Evolutionary conservation across 2,329 filamentous ascomycete genomes (phyloP).

Genomic region (Neoscytalidium dimidiatum): DNA sequence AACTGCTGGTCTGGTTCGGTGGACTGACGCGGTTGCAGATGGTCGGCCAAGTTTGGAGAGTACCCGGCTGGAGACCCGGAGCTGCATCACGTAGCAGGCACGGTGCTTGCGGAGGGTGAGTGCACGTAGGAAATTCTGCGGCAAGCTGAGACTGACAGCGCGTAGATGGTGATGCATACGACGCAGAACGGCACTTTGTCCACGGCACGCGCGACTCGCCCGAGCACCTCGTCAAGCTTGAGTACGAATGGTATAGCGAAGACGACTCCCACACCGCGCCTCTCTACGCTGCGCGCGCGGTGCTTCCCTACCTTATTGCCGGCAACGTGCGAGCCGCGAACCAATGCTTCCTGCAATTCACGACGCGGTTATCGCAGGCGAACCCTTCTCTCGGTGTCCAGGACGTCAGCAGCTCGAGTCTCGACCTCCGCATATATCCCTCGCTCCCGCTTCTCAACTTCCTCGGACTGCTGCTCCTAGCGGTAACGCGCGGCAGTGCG

Average conservation of each 20-base stretch:
- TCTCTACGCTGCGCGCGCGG: conserved; percentile 79
- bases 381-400: conserved; percentile 71
- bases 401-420: conserved; percentile 67
- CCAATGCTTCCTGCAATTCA: conserved; percentile 77
- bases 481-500: conserved; percentile 72
- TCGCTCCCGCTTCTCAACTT: conserved; percentile 95
- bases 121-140: background rate
- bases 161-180: conserved; percentile 82
- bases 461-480: conserved; percentile 78
- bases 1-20: background rate
- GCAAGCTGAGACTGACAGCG: background rate
- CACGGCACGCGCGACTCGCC: conserved; percentile 89
- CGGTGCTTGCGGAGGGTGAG: conserved; percentile 77
- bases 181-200: conserved; percentile 86
- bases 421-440: conserved; percentile 79
- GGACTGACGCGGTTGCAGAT: conserved; percentile 48
- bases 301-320: conserved; percentile 87
- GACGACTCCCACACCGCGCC: conserved; percentile 87
- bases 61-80: conserved; percentile 92
- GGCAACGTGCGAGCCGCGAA: conserved; percentile 91
- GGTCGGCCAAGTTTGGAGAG: conserved; percentile 83
- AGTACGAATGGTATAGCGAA: conserved; percentile 91
- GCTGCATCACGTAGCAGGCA: conserved; percentile 87
- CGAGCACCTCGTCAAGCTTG: conserved; percentile 75
- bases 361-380: conserved; percentile 61